A percentile compares a stretch with the other conserved stretches of the same genome.
These are phyloP conservation scores for Coprinopsis strossmayeri DNA, from an alignment of 768 basidiomycete species.

Conservation along the genomic window DNA sequence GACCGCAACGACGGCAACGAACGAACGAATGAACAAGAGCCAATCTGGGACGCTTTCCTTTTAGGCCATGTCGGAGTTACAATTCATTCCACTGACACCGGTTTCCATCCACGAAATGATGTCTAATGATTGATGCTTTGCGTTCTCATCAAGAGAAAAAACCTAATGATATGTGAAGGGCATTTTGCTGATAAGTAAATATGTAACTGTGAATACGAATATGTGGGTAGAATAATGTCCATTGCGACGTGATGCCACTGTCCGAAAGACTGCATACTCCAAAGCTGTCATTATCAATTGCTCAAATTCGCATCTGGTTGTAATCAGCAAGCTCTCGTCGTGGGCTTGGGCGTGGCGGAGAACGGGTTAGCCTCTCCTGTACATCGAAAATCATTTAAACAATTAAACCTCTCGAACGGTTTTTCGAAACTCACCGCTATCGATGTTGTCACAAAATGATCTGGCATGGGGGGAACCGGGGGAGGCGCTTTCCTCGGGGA, in stretches of 20 bases:
- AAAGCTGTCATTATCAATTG: neutral
- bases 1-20: constrained; percentile 10
- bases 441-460: neutral
- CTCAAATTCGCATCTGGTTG: neutral
- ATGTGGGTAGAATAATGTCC: no score
- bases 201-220: neutral
- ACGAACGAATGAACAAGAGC: constrained; percentile 4
- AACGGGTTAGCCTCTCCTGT: neutral
- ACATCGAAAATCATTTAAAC: neutral
- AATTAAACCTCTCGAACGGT: no score
- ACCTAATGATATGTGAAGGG: neutral
- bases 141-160: constrained; percentile 4
- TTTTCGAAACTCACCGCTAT: neutral
- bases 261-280: no score
- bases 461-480: neutral
- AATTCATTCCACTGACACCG: constrained; percentile 1
- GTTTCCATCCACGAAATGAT: neutral
- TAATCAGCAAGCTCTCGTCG: neutral
- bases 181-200: neutral
- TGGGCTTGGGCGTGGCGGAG: neutral
- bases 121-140: neutral
- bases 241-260: no score
- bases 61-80: constrained; percentile 1
- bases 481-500: neutral
- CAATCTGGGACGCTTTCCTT: neutral